A percentile compares a stretch with the other conserved stretches of the same genome.
Evolutionary conservation across 176 grass and related monocot genomes (phyloP).

Genomic region (Chrysopogon serrulatus): DNA sequence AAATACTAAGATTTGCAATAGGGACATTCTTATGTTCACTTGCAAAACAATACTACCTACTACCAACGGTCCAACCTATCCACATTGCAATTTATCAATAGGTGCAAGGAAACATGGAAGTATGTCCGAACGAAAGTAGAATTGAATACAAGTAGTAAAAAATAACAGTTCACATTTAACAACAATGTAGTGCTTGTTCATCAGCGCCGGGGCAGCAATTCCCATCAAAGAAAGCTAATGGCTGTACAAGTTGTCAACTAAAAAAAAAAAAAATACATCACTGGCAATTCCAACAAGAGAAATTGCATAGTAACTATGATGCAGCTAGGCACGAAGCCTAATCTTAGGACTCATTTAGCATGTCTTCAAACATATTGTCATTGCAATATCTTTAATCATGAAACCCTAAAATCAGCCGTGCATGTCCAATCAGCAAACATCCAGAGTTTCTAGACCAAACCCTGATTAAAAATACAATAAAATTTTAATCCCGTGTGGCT

Average conservation of each 20-base stretch:
- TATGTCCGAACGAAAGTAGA: not conserved
- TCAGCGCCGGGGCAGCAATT: not conserved
- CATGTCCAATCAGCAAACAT: not conserved
- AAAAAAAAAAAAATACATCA: constrained; percentile 1
- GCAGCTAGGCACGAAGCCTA: not conserved
- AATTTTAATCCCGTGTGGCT: not conserved
- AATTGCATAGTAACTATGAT: not conserved
- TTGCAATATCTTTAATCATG: not conserved
- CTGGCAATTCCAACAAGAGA: not conserved
- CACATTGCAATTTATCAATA: not conserved
- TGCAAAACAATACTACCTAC: not conserved
- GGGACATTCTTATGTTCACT: not conserved
- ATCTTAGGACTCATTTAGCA: not conserved
- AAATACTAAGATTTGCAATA: not conserved
- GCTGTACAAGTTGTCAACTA: not conserved
- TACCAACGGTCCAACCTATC: not conserved
- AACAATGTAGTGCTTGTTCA: not conserved
- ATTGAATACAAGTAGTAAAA: not conserved
- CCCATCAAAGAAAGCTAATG: not conserved
- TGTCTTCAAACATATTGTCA: not conserved
- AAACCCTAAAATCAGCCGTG: not conserved
- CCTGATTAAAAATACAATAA: not conserved
- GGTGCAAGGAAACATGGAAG: not conserved
- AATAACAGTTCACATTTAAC: not conserved
- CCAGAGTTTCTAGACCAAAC: not conserved